A percentile compares a stretch with the other conserved stretches of the same genome.
Conservation (phyloP, 768 basidiomycete genomes). For the Phlebiopsis gigantea region DNA sequence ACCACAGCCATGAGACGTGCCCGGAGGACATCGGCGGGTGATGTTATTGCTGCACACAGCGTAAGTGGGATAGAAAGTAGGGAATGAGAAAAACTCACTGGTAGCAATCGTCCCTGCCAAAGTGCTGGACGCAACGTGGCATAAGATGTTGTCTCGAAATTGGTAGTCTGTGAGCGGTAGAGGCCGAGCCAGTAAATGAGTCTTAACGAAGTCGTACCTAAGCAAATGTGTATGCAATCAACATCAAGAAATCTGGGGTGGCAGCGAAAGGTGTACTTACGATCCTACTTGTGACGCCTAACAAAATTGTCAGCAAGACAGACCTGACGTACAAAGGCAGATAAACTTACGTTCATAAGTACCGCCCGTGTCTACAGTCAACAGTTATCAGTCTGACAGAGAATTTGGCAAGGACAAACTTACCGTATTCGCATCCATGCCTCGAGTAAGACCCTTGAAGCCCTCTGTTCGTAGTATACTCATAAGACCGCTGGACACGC, state of each 20-base stretch:
- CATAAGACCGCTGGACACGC: conserved; percentile 68
- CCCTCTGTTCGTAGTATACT: conserved; percentile 67
- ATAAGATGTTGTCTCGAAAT: conserved; percentile 58
- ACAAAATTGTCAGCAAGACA: conserved; percentile 1
- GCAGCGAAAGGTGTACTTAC: conserved; percentile 42
- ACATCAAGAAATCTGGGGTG: no score
- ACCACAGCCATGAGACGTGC: conserved; percentile 78
- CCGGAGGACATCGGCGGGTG: conserved; percentile 67
- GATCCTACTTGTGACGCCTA: conserved; percentile 81
- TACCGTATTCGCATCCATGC: conserved; percentile 75
- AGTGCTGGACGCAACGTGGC: conserved; percentile 66
- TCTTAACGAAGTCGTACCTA: conserved; percentile 79
- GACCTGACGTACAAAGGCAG: conserved; percentile 10
- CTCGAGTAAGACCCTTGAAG: conserved; percentile 59
- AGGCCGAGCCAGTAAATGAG: conserved; percentile 43
- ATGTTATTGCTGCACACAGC: conserved; percentile 44
- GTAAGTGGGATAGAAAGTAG: conserved; percentile 41
- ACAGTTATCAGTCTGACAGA: conserved; percentile 7
- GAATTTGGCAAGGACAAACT: conserved; percentile 18
- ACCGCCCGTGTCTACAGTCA: conserved; percentile 48
- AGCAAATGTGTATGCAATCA: background rate
- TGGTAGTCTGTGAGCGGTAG: conserved; percentile 55
- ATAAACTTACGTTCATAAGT: conserved; percentile 65
- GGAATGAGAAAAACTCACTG: conserved; percentile 39
- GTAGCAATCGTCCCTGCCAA: conserved; percentile 74